Conservation (phyloP, 139 green algal genomes). For the Chlorella sp. region DNA sequence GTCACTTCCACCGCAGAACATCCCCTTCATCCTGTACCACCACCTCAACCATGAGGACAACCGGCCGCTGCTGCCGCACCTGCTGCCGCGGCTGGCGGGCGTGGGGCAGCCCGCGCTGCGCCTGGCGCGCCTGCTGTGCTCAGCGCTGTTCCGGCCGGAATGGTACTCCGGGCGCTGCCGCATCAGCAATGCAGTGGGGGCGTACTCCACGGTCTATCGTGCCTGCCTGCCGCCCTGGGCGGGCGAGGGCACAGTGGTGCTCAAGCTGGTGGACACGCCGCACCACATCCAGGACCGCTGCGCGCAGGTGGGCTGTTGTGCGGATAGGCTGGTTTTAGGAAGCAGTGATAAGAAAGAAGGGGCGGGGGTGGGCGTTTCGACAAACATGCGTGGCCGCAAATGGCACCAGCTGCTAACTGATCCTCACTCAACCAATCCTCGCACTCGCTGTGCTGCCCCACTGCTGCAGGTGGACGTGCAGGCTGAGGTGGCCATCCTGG, state of each 20-base stretch:
- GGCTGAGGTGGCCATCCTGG: conserved; percentile 77
- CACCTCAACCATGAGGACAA: conserved; percentile 59
- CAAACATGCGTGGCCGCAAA: too few relatives aligned
- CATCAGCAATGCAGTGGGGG: conserved; percentile 60
- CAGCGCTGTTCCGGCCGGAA: conserved; percentile 52
- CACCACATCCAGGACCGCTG: conserved; percentile 59
- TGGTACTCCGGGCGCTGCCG: conserved; percentile 50
- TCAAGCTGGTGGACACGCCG: conserved; percentile 77
- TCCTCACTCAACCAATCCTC: too few relatives aligned
- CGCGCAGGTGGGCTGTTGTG: conserved; percentile 44
- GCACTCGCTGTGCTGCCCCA: too few relatives aligned
- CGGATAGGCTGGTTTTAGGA: too few relatives aligned
- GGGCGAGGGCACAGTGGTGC: conserved; percentile 33
- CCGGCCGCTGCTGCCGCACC: conserved; percentile 31
- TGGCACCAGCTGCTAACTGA: background rate
- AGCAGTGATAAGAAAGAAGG: too few relatives aligned
- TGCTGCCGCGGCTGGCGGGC: conserved; percentile 40
- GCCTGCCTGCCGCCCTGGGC: conserved; percentile 39
- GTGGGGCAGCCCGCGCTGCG: conserved; percentile 37
- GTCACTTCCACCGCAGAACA: conserved; percentile 45
- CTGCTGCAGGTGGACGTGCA: conserved; percentile 72
- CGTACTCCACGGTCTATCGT: conserved; percentile 66
- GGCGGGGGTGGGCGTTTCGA: too few relatives aligned
- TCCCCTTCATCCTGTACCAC: conserved; percentile 58
- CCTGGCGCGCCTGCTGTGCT: conserved; percentile 66